Evolutionary conservation across 208 protist genomes (phyloP).

Genomic region (Leishmania lainsoni): DNA sequence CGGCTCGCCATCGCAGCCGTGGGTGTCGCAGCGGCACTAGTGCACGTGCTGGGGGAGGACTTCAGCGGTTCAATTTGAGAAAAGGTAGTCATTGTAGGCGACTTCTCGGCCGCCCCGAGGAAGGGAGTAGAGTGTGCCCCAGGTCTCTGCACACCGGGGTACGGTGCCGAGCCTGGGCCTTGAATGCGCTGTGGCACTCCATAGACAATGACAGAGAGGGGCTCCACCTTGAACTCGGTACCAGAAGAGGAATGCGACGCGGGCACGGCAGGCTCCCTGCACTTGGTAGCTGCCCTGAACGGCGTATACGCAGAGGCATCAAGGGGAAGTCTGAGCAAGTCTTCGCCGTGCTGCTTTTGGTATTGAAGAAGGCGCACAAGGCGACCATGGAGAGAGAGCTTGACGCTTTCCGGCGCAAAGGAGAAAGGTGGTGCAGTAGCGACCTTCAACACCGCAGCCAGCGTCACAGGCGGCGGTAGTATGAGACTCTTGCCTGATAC

Average conservation of each 20-base stretch:
- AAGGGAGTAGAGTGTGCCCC: not conserved
- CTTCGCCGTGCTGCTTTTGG: slow-evolving; percentile 10
- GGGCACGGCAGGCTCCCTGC: not conserved
- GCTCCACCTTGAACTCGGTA: not conserved
- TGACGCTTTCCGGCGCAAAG: slow-evolving; percentile 37
- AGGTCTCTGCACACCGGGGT: not conserved
- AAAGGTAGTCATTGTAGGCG: not conserved
- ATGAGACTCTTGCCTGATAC: slow-evolving; percentile 42
- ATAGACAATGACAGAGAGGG: slow-evolving; percentile 28
- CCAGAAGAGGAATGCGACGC: not conserved
- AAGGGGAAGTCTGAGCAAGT: slow-evolving; percentile 1
- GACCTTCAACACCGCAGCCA: slow-evolving; percentile 35
- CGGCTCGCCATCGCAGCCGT: not conserved
- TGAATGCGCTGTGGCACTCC: slow-evolving; percentile 22
- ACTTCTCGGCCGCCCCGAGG: not conserved
- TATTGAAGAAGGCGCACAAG: slow-evolving; percentile 18
- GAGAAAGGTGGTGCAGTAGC: slow-evolving; percentile 40
- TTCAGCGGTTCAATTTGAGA: not conserved
- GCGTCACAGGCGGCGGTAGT: slow-evolving; percentile 45
- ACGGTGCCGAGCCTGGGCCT: not conserved
- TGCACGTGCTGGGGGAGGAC: not conserved
- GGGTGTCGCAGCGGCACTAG: not conserved
- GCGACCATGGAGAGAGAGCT: slow-evolving; percentile 29
- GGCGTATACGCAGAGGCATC: slow-evolving; percentile 22
- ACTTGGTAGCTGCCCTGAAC: not conserved